These are phyloP conservation scores for Blastocystis sp. DNA, from an alignment of 352 stramenopile species.

Conservation along the genomic window DNA sequence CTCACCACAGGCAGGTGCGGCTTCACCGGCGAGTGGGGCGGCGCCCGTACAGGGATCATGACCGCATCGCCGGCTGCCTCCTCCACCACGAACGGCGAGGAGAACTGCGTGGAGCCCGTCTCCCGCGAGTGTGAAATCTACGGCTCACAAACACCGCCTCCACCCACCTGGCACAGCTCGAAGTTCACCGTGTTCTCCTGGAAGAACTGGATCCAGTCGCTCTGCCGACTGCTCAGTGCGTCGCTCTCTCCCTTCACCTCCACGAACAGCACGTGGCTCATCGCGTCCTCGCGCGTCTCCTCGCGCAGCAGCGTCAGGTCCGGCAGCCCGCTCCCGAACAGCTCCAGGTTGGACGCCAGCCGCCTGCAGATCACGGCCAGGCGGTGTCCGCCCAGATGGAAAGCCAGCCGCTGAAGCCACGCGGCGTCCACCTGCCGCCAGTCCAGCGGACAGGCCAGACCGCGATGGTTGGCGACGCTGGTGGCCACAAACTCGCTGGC, in stretches of 20 bases:
- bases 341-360: neutral
- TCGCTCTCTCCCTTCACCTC: slow-evolving; percentile 50
- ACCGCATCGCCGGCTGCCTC: neutral
- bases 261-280: slow-evolving; percentile 35
- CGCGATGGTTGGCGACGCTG: neutral
- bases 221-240: neutral
- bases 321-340: slow-evolving; percentile 20
- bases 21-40: neutral
- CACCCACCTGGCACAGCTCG: neutral
- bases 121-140: slow-evolving; percentile 8
- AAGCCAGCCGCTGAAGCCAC: neutral
- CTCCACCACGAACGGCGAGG: neutral
- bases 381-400: slow-evolving; percentile 14
- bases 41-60: neutral
- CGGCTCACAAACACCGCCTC: neutral
- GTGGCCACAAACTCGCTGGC: neutral
- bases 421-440: neutral
- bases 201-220: slow-evolving; percentile 16
- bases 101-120: neutral
- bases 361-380: neutral
- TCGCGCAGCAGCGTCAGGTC: slow-evolving; percentile 20
- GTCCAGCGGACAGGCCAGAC: neutral
- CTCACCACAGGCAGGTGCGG: neutral
- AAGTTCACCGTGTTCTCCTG: slow-evolving; percentile 25
- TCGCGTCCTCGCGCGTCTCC: neutral